phyloP scores from a whole-genome alignment of 2,329 filamentous ascomycete species.

The Fusarium proliferatum region DNA sequence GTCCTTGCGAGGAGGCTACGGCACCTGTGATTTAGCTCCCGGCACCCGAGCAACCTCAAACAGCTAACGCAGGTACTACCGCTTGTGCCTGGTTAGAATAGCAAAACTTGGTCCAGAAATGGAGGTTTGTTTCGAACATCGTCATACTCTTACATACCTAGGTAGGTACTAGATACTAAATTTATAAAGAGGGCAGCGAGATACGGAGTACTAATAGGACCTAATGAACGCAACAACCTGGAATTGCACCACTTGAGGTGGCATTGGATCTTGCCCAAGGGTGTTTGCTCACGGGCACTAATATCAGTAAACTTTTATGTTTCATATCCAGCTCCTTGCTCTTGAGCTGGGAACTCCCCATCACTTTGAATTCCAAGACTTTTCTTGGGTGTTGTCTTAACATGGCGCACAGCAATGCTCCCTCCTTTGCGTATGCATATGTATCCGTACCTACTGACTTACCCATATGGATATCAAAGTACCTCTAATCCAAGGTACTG shows the following conservation, averaged over 20 bases:
- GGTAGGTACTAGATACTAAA: neutral
- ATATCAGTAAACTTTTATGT: neutral
- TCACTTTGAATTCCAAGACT: conserved; percentile 14
- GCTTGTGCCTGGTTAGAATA: conserved; percentile 8
- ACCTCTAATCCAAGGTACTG: neutral
- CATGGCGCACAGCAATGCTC: neutral
- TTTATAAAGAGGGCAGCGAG: neutral
- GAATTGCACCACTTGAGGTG: neutral
- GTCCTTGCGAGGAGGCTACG: conserved; percentile 6
- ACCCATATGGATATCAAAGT: neutral
- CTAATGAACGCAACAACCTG: neutral
- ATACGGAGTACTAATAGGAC: neutral
- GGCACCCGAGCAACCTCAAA: conserved; percentile 29
- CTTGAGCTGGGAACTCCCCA: neutral
- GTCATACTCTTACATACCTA: neutral
- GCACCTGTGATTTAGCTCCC: conserved; percentile 25
- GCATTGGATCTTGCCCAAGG: neutral
- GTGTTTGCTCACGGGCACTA: neutral
- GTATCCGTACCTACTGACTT: neutral
- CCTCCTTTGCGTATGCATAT: neutral
- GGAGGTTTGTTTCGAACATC: conserved; percentile 25
- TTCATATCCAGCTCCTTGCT: neutral
- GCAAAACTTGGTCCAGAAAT: conserved; percentile 12
- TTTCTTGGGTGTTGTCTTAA: neutral
- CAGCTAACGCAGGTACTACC: conserved; percentile 25